Evolutionary conservation across 108 stramenopile species (phyloP).

Genomic region (Pseudonitzschia multistriata): DNA sequence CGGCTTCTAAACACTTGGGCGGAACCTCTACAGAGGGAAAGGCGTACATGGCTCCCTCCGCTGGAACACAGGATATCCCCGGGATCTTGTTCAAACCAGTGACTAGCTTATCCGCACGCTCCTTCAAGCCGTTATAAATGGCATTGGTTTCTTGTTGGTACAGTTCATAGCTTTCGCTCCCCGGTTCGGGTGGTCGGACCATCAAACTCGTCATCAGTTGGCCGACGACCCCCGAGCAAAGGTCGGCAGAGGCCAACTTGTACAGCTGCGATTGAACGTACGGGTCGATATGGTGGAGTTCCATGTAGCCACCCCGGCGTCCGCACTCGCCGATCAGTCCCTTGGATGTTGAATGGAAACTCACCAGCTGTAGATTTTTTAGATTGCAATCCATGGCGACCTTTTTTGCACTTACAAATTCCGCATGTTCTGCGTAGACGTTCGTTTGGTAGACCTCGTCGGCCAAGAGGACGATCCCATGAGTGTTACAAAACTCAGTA

Average conservation of each 20-base stretch:
- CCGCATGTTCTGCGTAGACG: slow-evolving; percentile 71
- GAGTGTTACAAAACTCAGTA: slow-evolving; percentile 68
- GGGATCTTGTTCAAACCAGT: slow-evolving; percentile 82
- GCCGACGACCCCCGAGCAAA: slow-evolving; percentile 86
- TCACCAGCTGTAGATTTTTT: slow-evolving; percentile 77
- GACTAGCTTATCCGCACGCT: slow-evolving; percentile 66
- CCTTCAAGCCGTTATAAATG: slow-evolving; percentile 78
- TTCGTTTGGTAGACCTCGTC: slow-evolving; percentile 96
- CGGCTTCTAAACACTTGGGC: slow-evolving; percentile 75
- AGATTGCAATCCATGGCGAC: slow-evolving; percentile 58
- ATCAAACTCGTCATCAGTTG: slow-evolving; percentile 93
- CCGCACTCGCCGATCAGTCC: slow-evolving; percentile 96
- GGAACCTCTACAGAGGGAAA: slow-evolving; percentile 88
- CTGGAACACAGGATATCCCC: slow-evolving; percentile 80
- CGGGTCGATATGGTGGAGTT: slow-evolving; percentile 81
- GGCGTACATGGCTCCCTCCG: slow-evolving; percentile 95
- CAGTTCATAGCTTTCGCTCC: slow-evolving; percentile 68
- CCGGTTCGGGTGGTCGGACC: slow-evolving; percentile 77
- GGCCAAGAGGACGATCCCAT: slow-evolving; percentile 84
- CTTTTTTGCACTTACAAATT: slow-evolving; percentile 82
- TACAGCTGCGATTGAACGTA: slow-evolving; percentile 87
- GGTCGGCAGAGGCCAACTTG: slow-evolving; percentile 84
- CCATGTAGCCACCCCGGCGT: slow-evolving; percentile 92
- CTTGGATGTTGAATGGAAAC: slow-evolving; percentile 92
- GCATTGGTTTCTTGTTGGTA: slow-evolving; percentile 63